Evolutionary conservation across 2,329 filamentous ascomycete genomes (phyloP).

Genomic region (Aspergillus bombycis): DNA sequence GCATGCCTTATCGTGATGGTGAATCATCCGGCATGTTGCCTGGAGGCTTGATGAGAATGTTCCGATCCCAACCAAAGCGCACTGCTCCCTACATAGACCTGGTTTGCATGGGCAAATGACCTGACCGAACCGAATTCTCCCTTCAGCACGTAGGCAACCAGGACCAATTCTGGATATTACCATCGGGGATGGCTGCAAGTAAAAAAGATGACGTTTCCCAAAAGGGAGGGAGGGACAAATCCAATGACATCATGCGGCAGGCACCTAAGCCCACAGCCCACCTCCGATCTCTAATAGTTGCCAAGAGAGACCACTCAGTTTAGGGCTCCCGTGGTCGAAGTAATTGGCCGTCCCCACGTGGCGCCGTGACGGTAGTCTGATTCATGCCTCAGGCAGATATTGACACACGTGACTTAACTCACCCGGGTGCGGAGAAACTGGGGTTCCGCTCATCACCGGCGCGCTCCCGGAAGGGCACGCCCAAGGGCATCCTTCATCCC

Average conservation of each 20-base stretch:
- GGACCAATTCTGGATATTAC: not conserved
- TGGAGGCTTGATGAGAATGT: conserved; percentile 4
- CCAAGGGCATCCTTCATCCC: conserved; percentile 14
- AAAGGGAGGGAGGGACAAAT: conserved; percentile 2
- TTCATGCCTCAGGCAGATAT: conserved; percentile 2
- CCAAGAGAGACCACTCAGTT: not conserved
- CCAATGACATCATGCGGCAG: conserved; percentile 14
- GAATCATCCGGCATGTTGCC: conserved; percentile 8
- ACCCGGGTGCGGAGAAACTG: conserved; percentile 10
- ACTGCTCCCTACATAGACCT: not conserved
- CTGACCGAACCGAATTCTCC: not conserved
- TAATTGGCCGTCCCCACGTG: conserved; percentile 9
- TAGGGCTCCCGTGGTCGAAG: conserved; percentile 3
- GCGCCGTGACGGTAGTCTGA: not conserved
- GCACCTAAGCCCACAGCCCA: not conserved
- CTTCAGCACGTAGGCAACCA: not conserved
- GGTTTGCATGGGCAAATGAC: not conserved
- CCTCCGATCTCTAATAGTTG: not conserved
- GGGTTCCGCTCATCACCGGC: conserved; percentile 12
- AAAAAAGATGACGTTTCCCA: not conserved
- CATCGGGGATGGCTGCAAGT: not conserved
- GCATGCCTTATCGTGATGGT: conserved; percentile 16
- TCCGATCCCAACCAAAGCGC: not conserved
- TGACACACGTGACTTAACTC: not conserved
- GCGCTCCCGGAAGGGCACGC: conserved; percentile 17